A percentile compares a stretch with the other conserved stretches of the same genome.
phyloP scores from a whole-genome alignment of 208 protist genomes.

The Angomonas ambiguus region DNA sequence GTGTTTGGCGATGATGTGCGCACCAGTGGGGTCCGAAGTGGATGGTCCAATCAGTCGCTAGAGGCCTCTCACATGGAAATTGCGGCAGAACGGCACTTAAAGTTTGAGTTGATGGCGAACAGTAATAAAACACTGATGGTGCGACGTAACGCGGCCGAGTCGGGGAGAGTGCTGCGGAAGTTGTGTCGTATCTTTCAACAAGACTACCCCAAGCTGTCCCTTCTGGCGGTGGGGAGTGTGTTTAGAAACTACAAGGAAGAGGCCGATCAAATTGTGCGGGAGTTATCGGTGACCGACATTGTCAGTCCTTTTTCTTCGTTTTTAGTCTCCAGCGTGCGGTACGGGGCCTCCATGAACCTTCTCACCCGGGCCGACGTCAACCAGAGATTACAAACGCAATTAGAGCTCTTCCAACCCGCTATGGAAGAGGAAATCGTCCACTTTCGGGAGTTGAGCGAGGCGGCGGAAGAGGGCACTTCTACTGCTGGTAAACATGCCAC shows the following conservation, averaged over 20 bases:
- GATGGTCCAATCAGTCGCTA: slow-evolving; percentile 85
- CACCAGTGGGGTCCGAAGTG: slow-evolving; percentile 67
- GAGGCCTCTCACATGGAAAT: slow-evolving; percentile 88
- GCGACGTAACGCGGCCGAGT: slow-evolving; percentile 57
- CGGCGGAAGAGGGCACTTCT: neutral
- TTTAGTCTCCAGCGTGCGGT: slow-evolving; percentile 73
- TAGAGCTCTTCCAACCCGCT: slow-evolving; percentile 53
- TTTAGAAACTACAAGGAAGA: slow-evolving; percentile 73
- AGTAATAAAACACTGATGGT: slow-evolving; percentile 76
- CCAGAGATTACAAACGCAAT: slow-evolving; percentile 42
- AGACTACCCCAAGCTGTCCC: slow-evolving; percentile 57
- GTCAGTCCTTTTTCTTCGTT: slow-evolving; percentile 73
- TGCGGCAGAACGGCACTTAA: slow-evolving; percentile 67
- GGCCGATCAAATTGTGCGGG: slow-evolving; percentile 58
- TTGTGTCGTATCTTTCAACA: slow-evolving; percentile 77
- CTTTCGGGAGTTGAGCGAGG: too few species aligned
- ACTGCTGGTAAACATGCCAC: slow-evolving; percentile 16
- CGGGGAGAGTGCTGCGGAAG: slow-evolving; percentile 56
- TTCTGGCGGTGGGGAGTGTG: slow-evolving; percentile 64
- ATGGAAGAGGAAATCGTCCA: slow-evolving; percentile 65
- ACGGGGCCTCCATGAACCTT: slow-evolving; percentile 46
- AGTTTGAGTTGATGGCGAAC: slow-evolving; percentile 77
- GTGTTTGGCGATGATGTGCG: slow-evolving; percentile 81
- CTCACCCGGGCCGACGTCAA: slow-evolving; percentile 70
- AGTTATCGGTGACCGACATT: slow-evolving; percentile 47